These are phyloP conservation scores for Eucalyptus pumila DNA, from an alignment of 345 rosid species.

Conservation along the genomic window DNA sequence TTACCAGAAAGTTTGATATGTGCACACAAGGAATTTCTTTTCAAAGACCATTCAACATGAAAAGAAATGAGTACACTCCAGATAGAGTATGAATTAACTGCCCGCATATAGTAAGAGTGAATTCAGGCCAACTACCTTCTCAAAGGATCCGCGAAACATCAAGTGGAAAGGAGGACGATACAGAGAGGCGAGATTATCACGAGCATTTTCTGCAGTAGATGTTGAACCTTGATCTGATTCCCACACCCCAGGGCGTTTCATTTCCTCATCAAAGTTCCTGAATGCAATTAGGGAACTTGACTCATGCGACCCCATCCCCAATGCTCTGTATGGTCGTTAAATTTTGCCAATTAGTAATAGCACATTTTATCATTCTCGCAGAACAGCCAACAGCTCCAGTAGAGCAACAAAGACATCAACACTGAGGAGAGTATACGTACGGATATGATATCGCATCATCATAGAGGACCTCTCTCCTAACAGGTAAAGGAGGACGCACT, in stretches of 20 bases:
- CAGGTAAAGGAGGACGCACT: conserved; percentile 92
- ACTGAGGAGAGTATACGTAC: conserved; percentile 19
- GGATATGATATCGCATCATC: conserved; percentile 49
- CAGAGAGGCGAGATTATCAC: conserved; percentile 89
- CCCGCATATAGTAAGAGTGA: neutral
- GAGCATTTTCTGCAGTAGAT: conserved; percentile 41
- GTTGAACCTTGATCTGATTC: conserved; percentile 52
- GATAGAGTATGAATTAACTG: neutral
- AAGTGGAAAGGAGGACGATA: conserved; percentile 90
- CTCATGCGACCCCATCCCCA: conserved; percentile 41
- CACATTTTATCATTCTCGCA: neutral
- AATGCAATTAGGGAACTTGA: conserved; percentile 66
- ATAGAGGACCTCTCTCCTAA: conserved; percentile 92
- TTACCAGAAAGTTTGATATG: neutral
- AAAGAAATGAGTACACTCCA: neutral
- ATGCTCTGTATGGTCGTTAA: conserved; percentile 14
- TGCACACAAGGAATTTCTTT: neutral
- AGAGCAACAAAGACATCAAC: neutral
- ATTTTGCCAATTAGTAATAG: neutral
- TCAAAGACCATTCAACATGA: neutral
- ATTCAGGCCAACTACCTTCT: conserved; percentile 33
- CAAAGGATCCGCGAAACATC: conserved; percentile 86
- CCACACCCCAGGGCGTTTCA: conserved; percentile 80
- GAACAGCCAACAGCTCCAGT: neutral
- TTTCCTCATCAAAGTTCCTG: conserved; percentile 86